Conservation (phyloP, 257 asterid genomes). For the Primulina eburnea region DNA sequence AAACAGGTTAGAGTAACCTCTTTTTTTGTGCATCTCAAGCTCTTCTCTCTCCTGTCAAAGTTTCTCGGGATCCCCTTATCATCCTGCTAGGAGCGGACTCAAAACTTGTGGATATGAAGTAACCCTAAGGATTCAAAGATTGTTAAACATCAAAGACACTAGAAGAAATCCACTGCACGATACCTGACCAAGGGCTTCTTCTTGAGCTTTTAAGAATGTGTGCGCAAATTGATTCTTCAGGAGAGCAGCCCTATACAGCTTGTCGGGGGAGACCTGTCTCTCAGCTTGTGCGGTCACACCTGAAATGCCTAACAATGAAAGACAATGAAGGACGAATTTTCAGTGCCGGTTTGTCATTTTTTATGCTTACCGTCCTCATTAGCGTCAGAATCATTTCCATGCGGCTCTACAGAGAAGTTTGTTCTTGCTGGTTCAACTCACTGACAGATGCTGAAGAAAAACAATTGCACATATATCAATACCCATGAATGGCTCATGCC, state of each 20-base stretch:
- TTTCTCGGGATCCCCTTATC: conserved; percentile 74
- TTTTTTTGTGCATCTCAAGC: conserved; percentile 71
- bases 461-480: conserved; percentile 5
- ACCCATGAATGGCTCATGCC: conserved; percentile 12
- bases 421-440: conserved; percentile 59
- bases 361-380: too few species aligned
- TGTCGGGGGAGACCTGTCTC: too few species aligned
- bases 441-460: conserved; percentile 53
- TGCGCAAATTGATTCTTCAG: too few species aligned
- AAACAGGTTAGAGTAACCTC: conserved; percentile 40
- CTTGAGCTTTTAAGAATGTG: too few species aligned
- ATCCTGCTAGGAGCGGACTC: conserved; percentile 37
- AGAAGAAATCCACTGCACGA: conserved; percentile 19
- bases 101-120: conserved; percentile 18
- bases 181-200: too few species aligned
- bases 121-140: background rate
- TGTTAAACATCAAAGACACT: background rate
- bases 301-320: too few species aligned
- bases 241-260: too few species aligned
- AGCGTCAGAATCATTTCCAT: conserved; percentile 53
- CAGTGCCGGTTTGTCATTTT: too few species aligned
- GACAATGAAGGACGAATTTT: too few species aligned
- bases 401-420: conserved; percentile 47
- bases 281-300: too few species aligned
- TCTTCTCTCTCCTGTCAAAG: conserved; percentile 79